These are phyloP conservation scores for Pythium apleroticum DNA, from an alignment of 352 stramenopile genomes.

Conservation along the genomic window DNA sequence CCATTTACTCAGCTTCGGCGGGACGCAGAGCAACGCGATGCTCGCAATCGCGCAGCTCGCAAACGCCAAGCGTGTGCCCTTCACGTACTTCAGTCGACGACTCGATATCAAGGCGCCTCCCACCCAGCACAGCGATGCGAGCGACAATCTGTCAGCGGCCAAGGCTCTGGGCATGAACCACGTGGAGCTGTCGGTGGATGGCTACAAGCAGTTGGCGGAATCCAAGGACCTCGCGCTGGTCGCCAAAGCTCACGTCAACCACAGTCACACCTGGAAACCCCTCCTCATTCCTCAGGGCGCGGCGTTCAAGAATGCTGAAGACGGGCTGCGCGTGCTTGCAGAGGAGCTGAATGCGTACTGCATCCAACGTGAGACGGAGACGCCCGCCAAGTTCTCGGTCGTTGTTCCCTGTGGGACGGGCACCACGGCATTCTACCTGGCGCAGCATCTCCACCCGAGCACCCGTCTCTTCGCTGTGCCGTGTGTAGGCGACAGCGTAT, in stretches of 20 bases:
- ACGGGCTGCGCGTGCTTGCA: slow-evolving; percentile 55
- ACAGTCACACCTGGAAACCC: not conserved
- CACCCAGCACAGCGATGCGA: not conserved
- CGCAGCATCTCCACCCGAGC: slow-evolving; percentile 51
- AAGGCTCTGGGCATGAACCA: slow-evolving; percentile 66
- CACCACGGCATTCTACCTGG: slow-evolving; percentile 79
- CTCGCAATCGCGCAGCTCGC: slow-evolving; percentile 79
- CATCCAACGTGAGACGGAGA: slow-evolving; percentile 9
- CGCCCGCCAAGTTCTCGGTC: slow-evolving; percentile 38
- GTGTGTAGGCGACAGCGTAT: slow-evolving; percentile 65
- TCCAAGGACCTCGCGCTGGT: slow-evolving; percentile 34
- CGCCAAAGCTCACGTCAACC: not conserved
- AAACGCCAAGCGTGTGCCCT: slow-evolving; percentile 63
- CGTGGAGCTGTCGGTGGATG: slow-evolving; percentile 39
- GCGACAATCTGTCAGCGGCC: slow-evolving; percentile 50
- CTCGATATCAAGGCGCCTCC: slow-evolving; percentile 23
- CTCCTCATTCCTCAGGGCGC: slow-evolving; percentile 74
- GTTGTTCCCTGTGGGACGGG: slow-evolving; percentile 76
- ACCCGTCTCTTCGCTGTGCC: slow-evolving; percentile 62
- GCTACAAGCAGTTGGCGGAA: slow-evolving; percentile 46
- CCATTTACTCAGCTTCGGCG: slow-evolving; percentile 77
- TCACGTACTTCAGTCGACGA: slow-evolving; percentile 82
- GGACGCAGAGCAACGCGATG: slow-evolving; percentile 87
- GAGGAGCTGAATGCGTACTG: slow-evolving; percentile 75
- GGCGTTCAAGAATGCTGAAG: slow-evolving; percentile 57